Base-by-base conservation (phyloP, 2,329 filamentous ascomycete genomes). In the Penicillium sp. region DNA sequence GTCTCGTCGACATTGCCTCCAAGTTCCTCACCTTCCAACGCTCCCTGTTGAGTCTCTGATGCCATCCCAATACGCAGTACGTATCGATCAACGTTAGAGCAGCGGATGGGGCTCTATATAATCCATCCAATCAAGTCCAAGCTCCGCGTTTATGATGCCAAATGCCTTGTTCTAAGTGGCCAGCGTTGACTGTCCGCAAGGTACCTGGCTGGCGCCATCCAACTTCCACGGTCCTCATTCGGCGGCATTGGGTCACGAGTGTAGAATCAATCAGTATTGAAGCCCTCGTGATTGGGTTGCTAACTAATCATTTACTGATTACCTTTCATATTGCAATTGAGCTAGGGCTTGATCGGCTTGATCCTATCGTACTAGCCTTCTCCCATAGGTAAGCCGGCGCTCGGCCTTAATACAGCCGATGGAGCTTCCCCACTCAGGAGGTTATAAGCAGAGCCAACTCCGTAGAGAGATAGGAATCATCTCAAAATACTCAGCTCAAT, bases 201-300 rank as follows among this genome's bases (percentile, higher is more conserved):
- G 59, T 60, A 59, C 59, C 45, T 59, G 41, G 9, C 27, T 37
- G 34, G 41, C 37, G 29, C 28, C 19, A 46, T 33, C n/a, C 51
- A 52, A 51, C 57, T 39, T 54, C 51, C 59, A 61, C 57, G 59
- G 59, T 61, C 57, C 59, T 42, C 57, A 55, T 47, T 53, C 41
- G 34, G 50, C 9, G 35, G 33, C 9, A 29, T 12, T 12, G 19
- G 18, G 5, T 39, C 31, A 30, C 37, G 47, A 49, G n/a, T n/a
- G n/a, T n/a, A n/a, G n/a, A n/a, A n/a, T n/a, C n/a, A 57, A 52
- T 36, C 10, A 28, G 33, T 47, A 49, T 55, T 49, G 19, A 9
- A 6, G 6, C 6, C 2, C 2, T 8, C n/a, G 3, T 45, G 46
- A 44, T 49, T 49, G 46, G 46, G 7, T 11, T 14, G 16, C 19